Conservation (phyloP, 2,329 filamentous ascomycete species). For the Emmonsiellopsis sp. region DNA sequence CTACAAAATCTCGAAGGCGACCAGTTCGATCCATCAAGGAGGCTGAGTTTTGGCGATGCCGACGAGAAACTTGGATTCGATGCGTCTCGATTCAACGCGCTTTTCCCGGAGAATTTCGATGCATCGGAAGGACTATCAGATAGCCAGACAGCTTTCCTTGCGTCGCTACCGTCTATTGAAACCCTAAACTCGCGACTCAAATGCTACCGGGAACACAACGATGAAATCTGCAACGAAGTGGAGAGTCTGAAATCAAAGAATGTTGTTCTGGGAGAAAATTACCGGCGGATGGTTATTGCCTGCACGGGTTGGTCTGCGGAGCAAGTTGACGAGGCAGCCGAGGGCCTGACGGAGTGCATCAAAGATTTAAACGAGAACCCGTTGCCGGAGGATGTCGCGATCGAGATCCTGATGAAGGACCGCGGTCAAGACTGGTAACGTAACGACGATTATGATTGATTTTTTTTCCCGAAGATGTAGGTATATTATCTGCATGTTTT, state of each 20-base stretch:
- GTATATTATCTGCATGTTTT: not conserved
- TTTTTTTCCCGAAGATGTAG: not conserved
- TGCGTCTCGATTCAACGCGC: constrained; percentile 22
- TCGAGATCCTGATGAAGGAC: constrained; percentile 37
- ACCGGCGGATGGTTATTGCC: constrained; percentile 76
- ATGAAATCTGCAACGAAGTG: constrained; percentile 57
- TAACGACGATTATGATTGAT: not conserved
- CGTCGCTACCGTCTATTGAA: constrained; percentile 49
- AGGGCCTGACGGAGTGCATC: constrained; percentile 72
- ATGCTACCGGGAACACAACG: constrained; percentile 62
- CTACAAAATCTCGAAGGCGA: constrained; percentile 41
- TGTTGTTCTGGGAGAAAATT: constrained; percentile 76
- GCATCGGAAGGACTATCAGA: constrained; percentile 33
- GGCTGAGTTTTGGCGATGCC: constrained; percentile 40
- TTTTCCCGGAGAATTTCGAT: constrained; percentile 32
- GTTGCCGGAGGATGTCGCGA: constrained; percentile 34
- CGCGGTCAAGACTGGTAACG: constrained; percentile 35
- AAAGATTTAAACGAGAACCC: constrained; percentile 62
- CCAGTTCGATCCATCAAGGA: constrained; percentile 36
- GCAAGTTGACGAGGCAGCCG: constrained; percentile 71
- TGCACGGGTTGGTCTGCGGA: constrained; percentile 73
- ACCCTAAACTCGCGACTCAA: constrained; percentile 59
- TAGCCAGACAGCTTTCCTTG: constrained; percentile 34
- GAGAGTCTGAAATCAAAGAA: constrained; percentile 67
- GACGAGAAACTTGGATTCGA: constrained; percentile 35